phyloP scores from a whole-genome alignment of 1,284 basidiomycete species.

The Cryptococcus sp. region DNA sequence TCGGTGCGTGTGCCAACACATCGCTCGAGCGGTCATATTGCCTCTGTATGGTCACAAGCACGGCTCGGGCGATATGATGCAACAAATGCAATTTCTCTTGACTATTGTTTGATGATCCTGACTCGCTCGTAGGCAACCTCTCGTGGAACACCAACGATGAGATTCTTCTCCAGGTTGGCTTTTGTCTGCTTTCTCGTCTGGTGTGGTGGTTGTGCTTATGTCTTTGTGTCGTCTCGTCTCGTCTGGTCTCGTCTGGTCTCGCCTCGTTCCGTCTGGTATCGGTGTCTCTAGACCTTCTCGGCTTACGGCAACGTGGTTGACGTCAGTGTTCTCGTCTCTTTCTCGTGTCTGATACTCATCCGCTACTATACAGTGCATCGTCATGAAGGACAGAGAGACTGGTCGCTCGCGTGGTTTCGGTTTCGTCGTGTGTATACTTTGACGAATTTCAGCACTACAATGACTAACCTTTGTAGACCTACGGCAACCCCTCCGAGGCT shows the following conservation, averaged over 20 bases:
- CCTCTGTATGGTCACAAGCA: not conserved
- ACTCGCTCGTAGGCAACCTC: conserved; percentile 48
- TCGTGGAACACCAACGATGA: conserved; percentile 89
- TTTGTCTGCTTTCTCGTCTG: conserved; percentile 55
- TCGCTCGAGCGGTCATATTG: conserved; percentile 15
- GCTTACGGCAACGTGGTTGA: conserved; percentile 52
- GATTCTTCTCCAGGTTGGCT: conserved; percentile 70
- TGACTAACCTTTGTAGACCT: conserved; percentile 57
- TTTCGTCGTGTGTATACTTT: conserved; percentile 64
- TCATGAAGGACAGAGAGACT: conserved; percentile 97
- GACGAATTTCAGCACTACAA: not conserved
- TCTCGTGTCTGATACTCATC: conserved; percentile 3
- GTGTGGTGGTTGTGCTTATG: conserved; percentile 63
- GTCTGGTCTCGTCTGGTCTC: conserved; percentile 15
- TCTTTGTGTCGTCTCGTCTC: conserved; percentile 56
- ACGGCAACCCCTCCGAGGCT: conserved; percentile 65
- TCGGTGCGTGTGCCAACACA: conserved; percentile 22
- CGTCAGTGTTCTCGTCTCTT: conserved; percentile 36
- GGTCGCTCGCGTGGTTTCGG: conserved; percentile 95
- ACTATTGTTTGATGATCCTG: conserved; percentile 3
- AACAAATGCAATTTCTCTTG: not conserved
- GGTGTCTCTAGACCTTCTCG: conserved; percentile 43
- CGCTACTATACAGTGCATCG: conserved; percentile 67
- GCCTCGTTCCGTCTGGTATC: conserved; percentile 15
- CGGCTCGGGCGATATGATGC: conserved; percentile 16